phyloP scores from a whole-genome alignment of 1,284 basidiomycete genomes.

The Leccinum huronense region DNA sequence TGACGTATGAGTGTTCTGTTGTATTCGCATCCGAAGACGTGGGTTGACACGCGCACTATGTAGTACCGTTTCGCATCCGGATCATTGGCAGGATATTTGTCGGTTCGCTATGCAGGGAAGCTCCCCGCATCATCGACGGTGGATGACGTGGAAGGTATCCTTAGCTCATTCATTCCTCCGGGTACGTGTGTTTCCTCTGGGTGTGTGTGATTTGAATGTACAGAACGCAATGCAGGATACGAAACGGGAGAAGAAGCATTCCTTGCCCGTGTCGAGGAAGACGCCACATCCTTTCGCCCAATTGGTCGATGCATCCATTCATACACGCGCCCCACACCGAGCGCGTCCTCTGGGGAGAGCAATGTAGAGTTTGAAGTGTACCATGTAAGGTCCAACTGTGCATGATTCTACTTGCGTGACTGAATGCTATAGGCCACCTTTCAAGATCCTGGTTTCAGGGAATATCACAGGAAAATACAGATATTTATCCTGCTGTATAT shows the following conservation, averaged over 20 bases:
- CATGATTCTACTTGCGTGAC: conserved; percentile 7
- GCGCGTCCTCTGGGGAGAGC: conserved; percentile 41
- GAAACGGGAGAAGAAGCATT: conserved; percentile 67
- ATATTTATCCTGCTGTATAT: conserved; percentile 93
- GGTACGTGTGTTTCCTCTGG: conserved; percentile 40
- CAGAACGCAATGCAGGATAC: conserved; percentile 47
- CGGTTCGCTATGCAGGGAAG: conserved; percentile 66
- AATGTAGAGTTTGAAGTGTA: conserved; percentile 80
- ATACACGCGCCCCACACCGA: conserved; percentile 60
- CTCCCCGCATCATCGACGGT: conserved; percentile 73
- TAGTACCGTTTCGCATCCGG: conserved; percentile 87
- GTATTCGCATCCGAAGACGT: conserved; percentile 3
- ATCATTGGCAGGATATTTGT: conserved; percentile 75
- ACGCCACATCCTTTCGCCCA: conserved; percentile 75
- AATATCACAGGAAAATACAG: conserved; percentile 94
- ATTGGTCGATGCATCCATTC: conserved; percentile 73
- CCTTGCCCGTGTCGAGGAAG: conserved; percentile 64
- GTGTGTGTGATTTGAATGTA: background rate
- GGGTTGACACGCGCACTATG: conserved; percentile 18
- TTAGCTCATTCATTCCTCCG: conserved; percentile 78
- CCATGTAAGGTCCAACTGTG: conserved; percentile 57
- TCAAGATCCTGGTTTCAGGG: conserved; percentile 85
- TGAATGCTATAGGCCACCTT: conserved; percentile 63
- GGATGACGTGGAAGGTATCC: conserved; percentile 82
- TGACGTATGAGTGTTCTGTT: conserved; percentile 55